Conservation (phyloP, 1,284 basidiomycete genomes). For the Violaceomyces palustris region DNA sequence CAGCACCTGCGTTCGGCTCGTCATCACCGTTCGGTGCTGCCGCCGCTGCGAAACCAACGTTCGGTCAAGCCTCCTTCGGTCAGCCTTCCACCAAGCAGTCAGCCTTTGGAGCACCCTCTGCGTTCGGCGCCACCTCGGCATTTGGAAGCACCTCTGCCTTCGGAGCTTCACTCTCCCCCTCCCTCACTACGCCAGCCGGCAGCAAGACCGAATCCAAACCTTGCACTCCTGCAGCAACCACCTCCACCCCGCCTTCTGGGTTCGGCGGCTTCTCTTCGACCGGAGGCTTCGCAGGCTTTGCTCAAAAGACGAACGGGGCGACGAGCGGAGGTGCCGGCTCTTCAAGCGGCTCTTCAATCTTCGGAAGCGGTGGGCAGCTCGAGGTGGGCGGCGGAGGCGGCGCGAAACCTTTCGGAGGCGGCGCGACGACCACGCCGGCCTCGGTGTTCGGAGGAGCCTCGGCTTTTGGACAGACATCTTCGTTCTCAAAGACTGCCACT, state of each 20-base stretch:
- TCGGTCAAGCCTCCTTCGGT: constrained; percentile 39
- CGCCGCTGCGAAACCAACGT: constrained; percentile 37
- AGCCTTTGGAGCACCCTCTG: constrained; percentile 34
- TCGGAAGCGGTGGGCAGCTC: constrained; percentile 20
- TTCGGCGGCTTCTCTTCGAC: too few species aligned
- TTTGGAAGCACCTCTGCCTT: constrained; percentile 23
- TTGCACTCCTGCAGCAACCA: too few species aligned
- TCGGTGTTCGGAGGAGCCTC: constrained; percentile 14
- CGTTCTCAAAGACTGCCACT: constrained; percentile 21
- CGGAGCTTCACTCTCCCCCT: constrained; percentile 3
- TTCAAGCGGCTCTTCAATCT: constrained; percentile 7
- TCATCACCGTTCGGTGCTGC: constrained; percentile 52
- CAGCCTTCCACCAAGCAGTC: constrained; percentile 36
- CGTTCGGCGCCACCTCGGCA: constrained; percentile 20
- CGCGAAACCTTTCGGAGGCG: constrained; percentile 8
- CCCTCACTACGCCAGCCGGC: background rate
- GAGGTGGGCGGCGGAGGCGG: constrained; percentile 5
- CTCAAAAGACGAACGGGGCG: constrained; percentile 10
- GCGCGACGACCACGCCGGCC: background rate
- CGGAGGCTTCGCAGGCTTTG: too few species aligned
- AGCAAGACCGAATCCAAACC: too few species aligned
- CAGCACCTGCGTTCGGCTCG: constrained; percentile 8
- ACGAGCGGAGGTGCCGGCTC: constrained; percentile 7
- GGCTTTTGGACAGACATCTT: constrained; percentile 9
- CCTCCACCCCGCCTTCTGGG: constrained; percentile 4